These are phyloP conservation scores for Globisporangium heterothallicum DNA, from an alignment of 352 stramenopile genomes.

Conservation along the genomic window DNA sequence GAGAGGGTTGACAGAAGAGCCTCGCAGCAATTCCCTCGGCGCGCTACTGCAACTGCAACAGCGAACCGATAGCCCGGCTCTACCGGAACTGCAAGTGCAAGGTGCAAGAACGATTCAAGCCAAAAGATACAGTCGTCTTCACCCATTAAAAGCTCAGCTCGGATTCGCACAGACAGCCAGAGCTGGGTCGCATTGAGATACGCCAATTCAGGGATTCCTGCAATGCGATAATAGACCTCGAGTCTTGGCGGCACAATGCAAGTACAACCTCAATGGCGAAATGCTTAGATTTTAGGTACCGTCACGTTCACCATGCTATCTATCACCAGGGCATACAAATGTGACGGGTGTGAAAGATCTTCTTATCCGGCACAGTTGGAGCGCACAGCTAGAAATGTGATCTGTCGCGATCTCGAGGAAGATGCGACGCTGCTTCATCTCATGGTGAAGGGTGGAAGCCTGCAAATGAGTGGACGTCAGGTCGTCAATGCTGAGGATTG, in stretches of 20 bases:
- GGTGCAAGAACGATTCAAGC: not conserved
- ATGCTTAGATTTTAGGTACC: too few species aligned
- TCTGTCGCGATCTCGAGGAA: conserved; percentile 3
- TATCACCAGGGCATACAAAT: too few species aligned
- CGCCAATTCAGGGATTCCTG: not conserved
- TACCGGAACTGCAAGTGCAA: not conserved
- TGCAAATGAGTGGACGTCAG: not conserved
- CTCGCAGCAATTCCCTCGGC: not conserved
- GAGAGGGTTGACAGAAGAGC: not conserved
- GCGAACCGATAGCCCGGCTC: not conserved
- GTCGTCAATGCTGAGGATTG: not conserved
- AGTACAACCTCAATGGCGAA: too few species aligned
- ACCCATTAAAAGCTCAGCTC: not conserved
- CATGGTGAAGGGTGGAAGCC: not conserved
- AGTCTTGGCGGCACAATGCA: too few species aligned
- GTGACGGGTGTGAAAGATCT: too few species aligned
- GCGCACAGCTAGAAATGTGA: not conserved
- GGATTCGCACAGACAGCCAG: not conserved
- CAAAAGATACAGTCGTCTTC: not conserved
- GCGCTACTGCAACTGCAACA: not conserved
- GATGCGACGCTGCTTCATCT: conserved; percentile 9
- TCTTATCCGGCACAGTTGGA: not conserved
- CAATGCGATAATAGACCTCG: not conserved
- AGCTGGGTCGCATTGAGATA: not conserved
- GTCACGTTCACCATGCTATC: too few species aligned